Percentiles rank a stretch among this genome's conserved stretches.
These are phyloP conservation scores for Casuarina glauca DNA, from an alignment of 306 rosid genomes.

Conservation along the genomic window DNA sequence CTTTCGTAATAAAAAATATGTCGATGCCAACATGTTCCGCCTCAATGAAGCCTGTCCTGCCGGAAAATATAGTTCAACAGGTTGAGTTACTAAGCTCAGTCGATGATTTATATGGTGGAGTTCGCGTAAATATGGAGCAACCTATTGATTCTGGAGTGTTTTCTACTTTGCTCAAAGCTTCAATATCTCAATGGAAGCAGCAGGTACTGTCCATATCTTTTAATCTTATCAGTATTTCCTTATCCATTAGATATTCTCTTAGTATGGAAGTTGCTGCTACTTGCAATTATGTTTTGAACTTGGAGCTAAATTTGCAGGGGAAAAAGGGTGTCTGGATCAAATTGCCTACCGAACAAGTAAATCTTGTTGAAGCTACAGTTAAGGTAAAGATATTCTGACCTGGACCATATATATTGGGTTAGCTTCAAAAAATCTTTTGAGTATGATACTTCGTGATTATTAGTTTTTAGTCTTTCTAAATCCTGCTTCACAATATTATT, in stretches of 20 bases:
- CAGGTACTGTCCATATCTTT: slow-evolving; percentile 39
- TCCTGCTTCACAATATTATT: background rate
- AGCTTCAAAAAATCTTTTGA: slow-evolving; percentile 2
- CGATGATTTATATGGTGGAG: slow-evolving; percentile 71
- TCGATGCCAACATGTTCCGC: slow-evolving; percentile 30
- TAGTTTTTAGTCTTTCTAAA: background rate
- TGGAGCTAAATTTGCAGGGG: slow-evolving; percentile 41
- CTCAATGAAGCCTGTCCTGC: slow-evolving; percentile 23
- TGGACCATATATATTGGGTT: slow-evolving; percentile 1
- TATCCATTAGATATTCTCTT: no score
- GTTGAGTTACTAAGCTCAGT: slow-evolving; percentile 40
- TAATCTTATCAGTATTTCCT: background rate
- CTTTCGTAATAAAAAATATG: slow-evolving; percentile 25
- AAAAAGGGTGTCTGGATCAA: slow-evolving; percentile 91
- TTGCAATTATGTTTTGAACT: background rate
- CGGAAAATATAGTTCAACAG: slow-evolving; percentile 8
- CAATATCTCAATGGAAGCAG: slow-evolving; percentile 61
- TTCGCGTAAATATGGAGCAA: slow-evolving; percentile 50
- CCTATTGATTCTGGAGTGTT: slow-evolving; percentile 55
- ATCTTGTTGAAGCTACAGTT: slow-evolving; percentile 61
- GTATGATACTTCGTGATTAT: background rate
- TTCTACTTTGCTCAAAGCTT: slow-evolving; percentile 46
- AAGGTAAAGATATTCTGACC: slow-evolving; percentile 40
- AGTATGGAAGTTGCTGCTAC: no score
- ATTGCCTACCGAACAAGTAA: slow-evolving; percentile 49